Evolutionary conservation across 306 rosid species (phyloP).

Genomic region (Medicago ruthenica): DNA sequence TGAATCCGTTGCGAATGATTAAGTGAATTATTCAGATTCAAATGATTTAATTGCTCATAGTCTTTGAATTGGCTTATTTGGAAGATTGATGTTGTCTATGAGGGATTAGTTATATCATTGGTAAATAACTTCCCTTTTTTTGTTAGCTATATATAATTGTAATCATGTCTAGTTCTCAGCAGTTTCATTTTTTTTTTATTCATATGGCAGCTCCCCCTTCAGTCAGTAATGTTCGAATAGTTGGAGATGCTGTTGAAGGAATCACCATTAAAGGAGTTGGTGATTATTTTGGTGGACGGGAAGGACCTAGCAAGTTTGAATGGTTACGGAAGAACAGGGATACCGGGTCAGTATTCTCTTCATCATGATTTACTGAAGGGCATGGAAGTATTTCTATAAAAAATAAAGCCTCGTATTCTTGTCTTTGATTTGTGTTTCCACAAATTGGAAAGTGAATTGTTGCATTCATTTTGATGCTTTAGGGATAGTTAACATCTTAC

Average conservation of each 20-base stretch:
- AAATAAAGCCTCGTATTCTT: constrained; percentile 17
- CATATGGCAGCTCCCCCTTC: constrained; percentile 85
- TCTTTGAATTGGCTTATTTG: constrained; percentile 2
- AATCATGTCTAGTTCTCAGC: constrained; percentile 35
- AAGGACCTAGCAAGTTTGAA: constrained; percentile 99
- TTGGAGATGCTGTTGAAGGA: constrained; percentile 92
- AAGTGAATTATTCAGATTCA: neutral
- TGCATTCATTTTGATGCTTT: constrained; percentile 7
- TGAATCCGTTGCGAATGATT: neutral
- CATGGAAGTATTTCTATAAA: constrained; percentile 1
- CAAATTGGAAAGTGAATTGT: constrained; percentile 33
- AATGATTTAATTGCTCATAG: neutral
- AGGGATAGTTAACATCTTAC: constrained; percentile 6
- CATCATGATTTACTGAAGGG: constrained; percentile 9
- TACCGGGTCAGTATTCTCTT: constrained; percentile 70
- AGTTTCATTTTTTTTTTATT: constrained; percentile 31
- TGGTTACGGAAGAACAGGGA: constrained; percentile 78
- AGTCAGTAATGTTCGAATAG: constrained; percentile 71
- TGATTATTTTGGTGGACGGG: constrained; percentile 96
- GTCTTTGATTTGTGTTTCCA: constrained; percentile 29
- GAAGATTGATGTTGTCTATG: neutral
- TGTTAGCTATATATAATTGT: neutral
- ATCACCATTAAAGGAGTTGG: constrained; percentile 81
- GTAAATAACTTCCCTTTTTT: neutral
- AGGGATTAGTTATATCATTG: neutral